Percentiles rank a stretch among this genome's conserved stretches.
Conservation (phyloP, 495 filamentous ascomycete species). For the Pseudotulostoma volvatum region DNA sequence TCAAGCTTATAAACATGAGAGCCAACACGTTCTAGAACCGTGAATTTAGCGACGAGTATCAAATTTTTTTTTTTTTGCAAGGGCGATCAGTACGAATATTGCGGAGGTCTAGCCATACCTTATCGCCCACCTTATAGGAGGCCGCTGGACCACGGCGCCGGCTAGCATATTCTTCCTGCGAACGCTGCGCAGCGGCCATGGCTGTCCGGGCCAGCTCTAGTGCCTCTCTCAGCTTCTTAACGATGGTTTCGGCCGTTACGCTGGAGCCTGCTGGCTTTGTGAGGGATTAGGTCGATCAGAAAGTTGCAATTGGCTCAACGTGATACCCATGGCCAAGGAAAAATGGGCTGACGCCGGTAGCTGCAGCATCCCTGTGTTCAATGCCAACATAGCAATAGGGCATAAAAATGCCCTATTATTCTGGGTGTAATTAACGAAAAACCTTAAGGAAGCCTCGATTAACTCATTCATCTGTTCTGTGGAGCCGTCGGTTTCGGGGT, state of each 20-base stretch:
- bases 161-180: background rate
- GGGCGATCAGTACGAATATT: slow-evolving; percentile 3
- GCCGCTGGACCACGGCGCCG: background rate
- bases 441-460: background rate
- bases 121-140: slow-evolving; percentile 3
- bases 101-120: slow-evolving; percentile 7
- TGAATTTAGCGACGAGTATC: slow-evolving; percentile 8
- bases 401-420: slow-evolving; percentile 1
- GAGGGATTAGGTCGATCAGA: background rate
- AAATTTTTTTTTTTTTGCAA: slow-evolving; percentile 5
- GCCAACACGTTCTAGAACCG: slow-evolving; percentile 4
- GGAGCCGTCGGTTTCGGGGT: slow-evolving; percentile 9
- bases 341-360: slow-evolving; percentile 1
- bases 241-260: background rate
- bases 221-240: background rate
- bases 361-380: background rate
- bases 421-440: background rate
- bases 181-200: slow-evolving; percentile 1
- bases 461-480: background rate
- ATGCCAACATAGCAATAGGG: background rate
- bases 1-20: slow-evolving; percentile 5
- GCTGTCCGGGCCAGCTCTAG: background rate
- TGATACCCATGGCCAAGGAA: slow-evolving; percentile 1
- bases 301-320: background rate
- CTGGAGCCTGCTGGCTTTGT: background rate